phyloP scores from a whole-genome alignment of 805 yeast species.

The Sugiyamaella mastotermitis region DNA sequence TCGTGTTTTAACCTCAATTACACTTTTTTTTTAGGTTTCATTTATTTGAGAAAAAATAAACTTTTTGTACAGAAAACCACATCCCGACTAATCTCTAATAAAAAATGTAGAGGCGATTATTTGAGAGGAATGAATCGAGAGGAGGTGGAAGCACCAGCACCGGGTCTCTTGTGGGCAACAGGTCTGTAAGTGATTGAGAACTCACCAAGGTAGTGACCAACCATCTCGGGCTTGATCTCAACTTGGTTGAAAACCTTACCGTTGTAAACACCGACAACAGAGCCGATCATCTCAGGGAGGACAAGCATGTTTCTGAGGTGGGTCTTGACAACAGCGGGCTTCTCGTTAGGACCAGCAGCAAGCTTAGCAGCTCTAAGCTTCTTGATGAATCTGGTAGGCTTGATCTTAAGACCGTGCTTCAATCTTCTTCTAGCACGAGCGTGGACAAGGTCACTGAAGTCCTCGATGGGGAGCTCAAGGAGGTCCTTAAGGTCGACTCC shows the following conservation, averaged over 20 bases:
- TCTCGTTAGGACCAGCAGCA: slow-evolving; percentile 71
- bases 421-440: slow-evolving; percentile 99
- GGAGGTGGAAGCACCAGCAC: slow-evolving; percentile 55
- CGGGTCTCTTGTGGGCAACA: slow-evolving; percentile 99
- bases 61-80: too few relatives aligned
- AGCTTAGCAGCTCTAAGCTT: slow-evolving; percentile 97
- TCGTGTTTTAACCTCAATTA: too few relatives aligned
- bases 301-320: slow-evolving; percentile 98
- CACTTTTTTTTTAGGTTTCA: too few relatives aligned
- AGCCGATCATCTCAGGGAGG: slow-evolving; percentile 99
- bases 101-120: too few relatives aligned
- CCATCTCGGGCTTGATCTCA: slow-evolving; percentile 99
- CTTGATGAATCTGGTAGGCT: slow-evolving; percentile 93
- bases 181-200: slow-evolving; percentile 99
- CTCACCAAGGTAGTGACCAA: slow-evolving; percentile 99
- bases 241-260: slow-evolving; percentile 99
- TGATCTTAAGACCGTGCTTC: slow-evolving; percentile 92
- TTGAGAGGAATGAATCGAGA: slow-evolving; percentile 73
- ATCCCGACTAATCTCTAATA: too few relatives aligned
- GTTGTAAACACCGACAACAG: slow-evolving; percentile 98
- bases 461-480: slow-evolving; percentile 91
- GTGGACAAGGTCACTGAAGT: slow-evolving; percentile 91
- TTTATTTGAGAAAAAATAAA: too few relatives aligned
- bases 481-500: slow-evolving; percentile 96
- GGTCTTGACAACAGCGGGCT: slow-evolving; percentile 97